Evolutionary conservation across 306 rosid species (phyloP), one percentile per base, ranked within the genome.

Genomic region (Quercus robur): DNA sequence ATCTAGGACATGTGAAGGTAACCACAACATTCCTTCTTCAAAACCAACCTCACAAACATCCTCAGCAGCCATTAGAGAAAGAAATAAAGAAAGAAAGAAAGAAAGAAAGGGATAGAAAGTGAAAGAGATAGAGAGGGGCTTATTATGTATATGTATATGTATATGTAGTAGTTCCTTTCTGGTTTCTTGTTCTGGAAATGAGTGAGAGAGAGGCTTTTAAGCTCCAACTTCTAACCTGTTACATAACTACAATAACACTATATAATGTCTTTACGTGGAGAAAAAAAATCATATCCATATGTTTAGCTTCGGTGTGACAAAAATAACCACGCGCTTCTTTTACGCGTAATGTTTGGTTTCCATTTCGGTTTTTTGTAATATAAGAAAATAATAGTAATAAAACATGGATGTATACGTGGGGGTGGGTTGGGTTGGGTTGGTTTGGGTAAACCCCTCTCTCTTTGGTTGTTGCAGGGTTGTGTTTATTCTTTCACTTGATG

Each of bases 211-310:
- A 31, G 80, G 71, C 73, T 81, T 81, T 82, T 72, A 89, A 85
- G 90, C 84, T 89, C 87, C 89, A 90, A 85, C 86, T 78, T 86
- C 86, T 83, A 72, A 85, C 85, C 90, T 86, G 92, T 81, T 84
- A 80, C 88, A 77, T 68, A 92, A 87, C 95, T 86, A 88, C 54
- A 83, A 81, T 81, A 49, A 49, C 90, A 87, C 95, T 86, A 88
- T 55, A 83, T 79, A 81, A 79, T 76, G 55, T 73, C 75, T 86
- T 84, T 68, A 85, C 51, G 64, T 23, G 56, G 58, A 38, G 52
- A 23, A 68, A 15, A 55, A 30, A 28, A 41, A 41, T 41, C 46
- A 41, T 41, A 41, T 41, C 46, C 46, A 41, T 41, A 41, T 41
- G 46, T 41, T 49, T 11, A 1, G 54, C 54, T 49, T 49, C 17